Evolutionary conservation across 768 basidiomycete species (phyloP).

Genomic region (Russula ochroleuca): DNA sequence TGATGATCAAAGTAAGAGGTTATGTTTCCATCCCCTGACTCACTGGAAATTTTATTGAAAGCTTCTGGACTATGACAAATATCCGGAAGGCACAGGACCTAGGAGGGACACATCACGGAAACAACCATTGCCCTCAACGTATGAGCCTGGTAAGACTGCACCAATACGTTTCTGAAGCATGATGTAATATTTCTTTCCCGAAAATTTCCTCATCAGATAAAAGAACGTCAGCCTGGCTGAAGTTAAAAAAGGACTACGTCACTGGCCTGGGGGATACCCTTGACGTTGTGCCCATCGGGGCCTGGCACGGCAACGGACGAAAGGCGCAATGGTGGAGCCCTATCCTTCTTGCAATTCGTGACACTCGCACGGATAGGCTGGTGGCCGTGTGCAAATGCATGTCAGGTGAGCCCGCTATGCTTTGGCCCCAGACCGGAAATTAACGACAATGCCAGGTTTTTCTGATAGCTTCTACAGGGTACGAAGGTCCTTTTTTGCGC

Average conservation of each 20-base stretch:
- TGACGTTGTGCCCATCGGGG: constrained; percentile 69
- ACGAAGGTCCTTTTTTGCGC: constrained; percentile 16
- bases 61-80: constrained; percentile 60
- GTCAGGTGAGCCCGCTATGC: constrained; percentile 51
- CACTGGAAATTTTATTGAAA: constrained; percentile 31
- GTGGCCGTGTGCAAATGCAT: constrained; percentile 89
- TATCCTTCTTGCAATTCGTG: constrained; percentile 73
- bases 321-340: constrained; percentile 94
- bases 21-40: constrained; percentile 9
- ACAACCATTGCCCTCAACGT: constrained; percentile 77
- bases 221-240: constrained; percentile 82
- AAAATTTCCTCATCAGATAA: constrained; percentile 49
- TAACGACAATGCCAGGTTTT: constrained; percentile 53
- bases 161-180: constrained; percentile 14
- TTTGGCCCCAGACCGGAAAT: background rate
- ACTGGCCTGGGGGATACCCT: constrained; percentile 70
- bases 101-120: constrained; percentile 43
- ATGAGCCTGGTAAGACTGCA: constrained; percentile 58
- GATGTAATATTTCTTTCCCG: background rate
- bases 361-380: constrained; percentile 53
- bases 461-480: constrained; percentile 80
- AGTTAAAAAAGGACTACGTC: constrained; percentile 91
- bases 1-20: constrained; percentile 78
- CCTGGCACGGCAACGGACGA: constrained; percentile 87
- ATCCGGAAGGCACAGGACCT: constrained; percentile 35